These are phyloP conservation scores for Favolaschia claudopus DNA, from an alignment of 768 basidiomycete genomes.

Conservation along the genomic window DNA sequence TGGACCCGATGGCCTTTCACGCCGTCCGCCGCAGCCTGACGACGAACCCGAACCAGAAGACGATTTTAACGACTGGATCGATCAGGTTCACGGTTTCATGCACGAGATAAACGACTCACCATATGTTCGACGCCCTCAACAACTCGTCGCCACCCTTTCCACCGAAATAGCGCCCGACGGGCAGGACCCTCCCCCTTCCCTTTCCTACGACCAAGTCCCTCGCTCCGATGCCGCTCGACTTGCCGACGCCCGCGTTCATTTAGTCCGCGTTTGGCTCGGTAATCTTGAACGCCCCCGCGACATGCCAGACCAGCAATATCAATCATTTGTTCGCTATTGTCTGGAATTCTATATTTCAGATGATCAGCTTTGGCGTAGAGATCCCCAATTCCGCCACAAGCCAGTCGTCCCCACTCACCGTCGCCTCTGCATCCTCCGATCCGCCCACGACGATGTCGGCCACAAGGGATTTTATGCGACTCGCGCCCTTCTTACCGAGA, in stretches of 20 bases:
- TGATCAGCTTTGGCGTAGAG: slow-evolving; percentile 29
- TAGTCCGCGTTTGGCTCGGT: slow-evolving; percentile 11
- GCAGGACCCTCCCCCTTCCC: too few relatives aligned
- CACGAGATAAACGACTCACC: slow-evolving; percentile 12
- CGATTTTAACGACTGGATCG: too few relatives aligned
- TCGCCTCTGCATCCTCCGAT: slow-evolving; percentile 11
- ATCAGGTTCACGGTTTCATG: too few relatives aligned
- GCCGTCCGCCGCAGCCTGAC: slow-evolving; percentile 11
- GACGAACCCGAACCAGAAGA: too few relatives aligned
- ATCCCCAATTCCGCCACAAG: slow-evolving; percentile 29
- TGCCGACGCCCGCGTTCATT: slow-evolving; percentile 1
- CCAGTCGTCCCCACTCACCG: slow-evolving; percentile 21
- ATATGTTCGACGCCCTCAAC: background rate
- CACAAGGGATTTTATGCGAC: too few relatives aligned
- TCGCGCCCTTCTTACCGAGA: slow-evolving; percentile 19
- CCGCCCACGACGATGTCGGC: slow-evolving; percentile 28
- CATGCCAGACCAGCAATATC: slow-evolving; percentile 14
- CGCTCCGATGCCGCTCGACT: background rate
- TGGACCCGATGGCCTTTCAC: slow-evolving; percentile 41
- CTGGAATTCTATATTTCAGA: slow-evolving; percentile 27
- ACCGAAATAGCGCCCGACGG: background rate
- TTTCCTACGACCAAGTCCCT: background rate
- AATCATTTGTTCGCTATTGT: slow-evolving; percentile 24
- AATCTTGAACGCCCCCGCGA: slow-evolving; percentile 2
- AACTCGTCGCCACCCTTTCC: background rate